Conservation (phyloP, 2,329 filamentous ascomycete genomes). For the Akanthomyces dipterigenus region DNA sequence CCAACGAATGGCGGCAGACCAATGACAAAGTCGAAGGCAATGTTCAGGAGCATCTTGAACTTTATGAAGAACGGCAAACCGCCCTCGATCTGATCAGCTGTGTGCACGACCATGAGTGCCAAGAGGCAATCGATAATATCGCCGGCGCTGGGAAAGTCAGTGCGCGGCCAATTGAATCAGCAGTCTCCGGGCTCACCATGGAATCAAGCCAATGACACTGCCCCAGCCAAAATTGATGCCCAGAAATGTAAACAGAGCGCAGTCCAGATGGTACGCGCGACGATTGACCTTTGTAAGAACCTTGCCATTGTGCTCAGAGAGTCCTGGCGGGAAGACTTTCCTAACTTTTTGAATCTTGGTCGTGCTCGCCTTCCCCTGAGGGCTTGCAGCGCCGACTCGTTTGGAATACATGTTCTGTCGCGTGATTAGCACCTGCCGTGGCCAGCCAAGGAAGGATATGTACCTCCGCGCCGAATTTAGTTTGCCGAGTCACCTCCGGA, state of each 20-base stretch:
- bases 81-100: conserved; percentile 68
- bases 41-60: conserved; percentile 72
- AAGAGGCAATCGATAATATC: conserved; percentile 69
- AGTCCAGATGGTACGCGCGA: conserved; percentile 78
- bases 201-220: conserved; percentile 76
- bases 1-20: conserved; percentile 70
- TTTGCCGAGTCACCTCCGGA: conserved; percentile 47
- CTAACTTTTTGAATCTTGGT: conserved; percentile 74
- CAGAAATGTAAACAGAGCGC: conserved; percentile 72
- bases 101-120: conserved; percentile 66
- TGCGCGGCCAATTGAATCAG: neutral
- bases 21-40: conserved; percentile 65
- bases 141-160: conserved; percentile 50
- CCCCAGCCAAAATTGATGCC: conserved; percentile 87
- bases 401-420: conserved; percentile 85
- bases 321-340: conserved; percentile 75
- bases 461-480: conserved; percentile 54
- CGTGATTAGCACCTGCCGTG: neutral
- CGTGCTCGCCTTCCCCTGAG: conserved; percentile 56
- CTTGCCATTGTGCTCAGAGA: conserved; percentile 74
- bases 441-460: conserved; percentile 8
- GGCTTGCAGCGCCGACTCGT: conserved; percentile 65
- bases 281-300: conserved; percentile 82
- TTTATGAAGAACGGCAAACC: conserved; percentile 59
- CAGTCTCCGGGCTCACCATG: conserved; percentile 52